Evolutionary conservation across 106 monocot species (phyloP).

Genomic region (Gastrodia elata): DNA sequence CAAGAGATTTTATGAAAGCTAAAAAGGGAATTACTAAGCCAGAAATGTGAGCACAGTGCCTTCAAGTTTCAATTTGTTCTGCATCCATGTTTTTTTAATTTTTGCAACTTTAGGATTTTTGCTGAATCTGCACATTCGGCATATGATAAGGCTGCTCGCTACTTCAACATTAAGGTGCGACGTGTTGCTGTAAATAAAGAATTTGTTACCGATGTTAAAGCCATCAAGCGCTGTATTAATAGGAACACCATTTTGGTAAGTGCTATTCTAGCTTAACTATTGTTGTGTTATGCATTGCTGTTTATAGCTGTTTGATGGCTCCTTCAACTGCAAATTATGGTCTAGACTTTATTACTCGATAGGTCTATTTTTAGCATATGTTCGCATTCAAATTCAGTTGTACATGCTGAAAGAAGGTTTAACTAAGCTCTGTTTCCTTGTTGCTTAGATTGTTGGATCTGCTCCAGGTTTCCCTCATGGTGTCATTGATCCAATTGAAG

Average conservation of each 20-base stretch:
- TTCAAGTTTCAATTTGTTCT: neutral
- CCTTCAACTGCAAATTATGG: neutral
- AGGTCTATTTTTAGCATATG: neutral
- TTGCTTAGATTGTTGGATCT: constrained; percentile 75
- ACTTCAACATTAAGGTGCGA: constrained; percentile 83
- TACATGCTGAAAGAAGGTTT: neutral
- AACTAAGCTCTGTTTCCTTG: neutral
- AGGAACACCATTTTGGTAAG: constrained; percentile 88
- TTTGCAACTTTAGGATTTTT: constrained; percentile 59
- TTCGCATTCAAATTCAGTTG: neutral
- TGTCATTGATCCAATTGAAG: constrained; percentile 87
- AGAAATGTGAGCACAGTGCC: constrained; percentile 59
- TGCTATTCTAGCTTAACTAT: neutral
- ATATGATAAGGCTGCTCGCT: constrained; percentile 98
- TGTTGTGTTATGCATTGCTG: neutral
- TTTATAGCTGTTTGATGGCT: neutral
- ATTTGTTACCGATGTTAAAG: constrained; percentile 80
- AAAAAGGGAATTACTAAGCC: constrained; percentile 85
- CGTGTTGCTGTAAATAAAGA: constrained; percentile 83
- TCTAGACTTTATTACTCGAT: neutral
- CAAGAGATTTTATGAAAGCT: constrained; percentile 88
- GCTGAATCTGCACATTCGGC: constrained; percentile 96
- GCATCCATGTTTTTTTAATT: neutral
- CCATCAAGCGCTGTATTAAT: constrained; percentile 56
- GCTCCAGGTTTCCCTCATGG: constrained; percentile 96